Evolutionary conservation across 495 filamentous ascomycete genomes (phyloP).

Genomic region (Talaromyces trachyspermus): DNA sequence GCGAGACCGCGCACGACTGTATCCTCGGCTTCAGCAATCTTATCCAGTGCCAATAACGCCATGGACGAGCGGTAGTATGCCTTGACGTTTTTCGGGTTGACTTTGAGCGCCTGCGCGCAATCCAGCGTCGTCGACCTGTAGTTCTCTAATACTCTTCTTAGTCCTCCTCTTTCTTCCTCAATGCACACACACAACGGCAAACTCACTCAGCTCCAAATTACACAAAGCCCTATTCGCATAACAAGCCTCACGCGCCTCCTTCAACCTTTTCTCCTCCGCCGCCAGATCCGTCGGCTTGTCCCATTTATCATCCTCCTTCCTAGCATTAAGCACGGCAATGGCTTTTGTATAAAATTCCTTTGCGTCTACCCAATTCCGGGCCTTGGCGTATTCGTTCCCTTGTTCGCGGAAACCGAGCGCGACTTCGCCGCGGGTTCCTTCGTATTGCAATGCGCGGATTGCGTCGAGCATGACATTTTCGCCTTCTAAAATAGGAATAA

Average conservation of each 20-base stretch:
- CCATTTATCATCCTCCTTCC: conserved; percentile 43
- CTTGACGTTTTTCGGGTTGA: conserved; percentile 76
- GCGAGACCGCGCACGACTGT: conserved; percentile 61
- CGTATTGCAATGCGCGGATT: conserved; percentile 80
- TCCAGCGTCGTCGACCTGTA: conserved; percentile 77
- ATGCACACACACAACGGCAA: conserved; percentile 3
- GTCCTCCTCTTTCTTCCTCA: too few species aligned
- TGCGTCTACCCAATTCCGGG: conserved; percentile 71
- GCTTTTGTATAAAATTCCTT: conserved; percentile 88
- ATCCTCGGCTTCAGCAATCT: conserved; percentile 68
- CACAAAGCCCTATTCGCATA: conserved; percentile 82
- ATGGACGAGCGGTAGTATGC: conserved; percentile 76
- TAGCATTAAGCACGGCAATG: conserved; percentile 54
- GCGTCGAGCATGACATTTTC: conserved; percentile 78
- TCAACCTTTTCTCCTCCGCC: conserved; percentile 51
- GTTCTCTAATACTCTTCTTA: too few species aligned
- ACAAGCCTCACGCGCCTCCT: conserved; percentile 60
- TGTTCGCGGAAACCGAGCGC: conserved; percentile 73
- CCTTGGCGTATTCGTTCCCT: conserved; percentile 79
- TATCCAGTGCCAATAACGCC: conserved; percentile 67
- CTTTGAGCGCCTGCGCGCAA: conserved; percentile 67
- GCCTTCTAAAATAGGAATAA: too few species aligned
- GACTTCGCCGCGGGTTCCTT: conserved; percentile 80
- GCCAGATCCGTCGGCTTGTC: conserved; percentile 35
- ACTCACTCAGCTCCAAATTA: conserved; percentile 65